Evolutionary conservation across 306 rosid genomes (phyloP), one percentile per base, ranked within the genome.

Genomic region (Cucurbita ficifolia): DNA sequence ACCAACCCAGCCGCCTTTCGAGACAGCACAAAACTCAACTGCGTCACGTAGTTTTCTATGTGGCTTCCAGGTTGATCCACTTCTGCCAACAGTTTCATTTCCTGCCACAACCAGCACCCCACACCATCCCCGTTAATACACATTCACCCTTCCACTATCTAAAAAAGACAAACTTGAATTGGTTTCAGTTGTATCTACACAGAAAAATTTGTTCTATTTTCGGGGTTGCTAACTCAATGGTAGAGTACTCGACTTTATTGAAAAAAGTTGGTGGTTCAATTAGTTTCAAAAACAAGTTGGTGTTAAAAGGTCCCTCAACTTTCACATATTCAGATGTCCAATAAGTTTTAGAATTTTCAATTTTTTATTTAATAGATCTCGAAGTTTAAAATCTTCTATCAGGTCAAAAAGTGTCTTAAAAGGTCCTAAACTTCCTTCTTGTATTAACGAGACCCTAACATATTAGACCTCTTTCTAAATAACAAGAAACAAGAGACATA

Each of bases 41-140:
- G 97, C 38, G 89, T 81, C 72, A 94, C 95, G 18, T 94, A 94
- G 77, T 89, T 87, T 81, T 94, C 98, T 7, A 94, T 90, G 22
- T 74, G 90, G 82, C 97, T 94, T 36, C 97, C 98, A 17, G 98
- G 98, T 81, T 82, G 97, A 77, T 90, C 98, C 85, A 94, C 98
- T 80, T 91, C 97, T 58, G 96, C 98, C 75, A 94, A 68, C 74
- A 94, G 80, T 81, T 91, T 94, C 98, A 94, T 94, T 89, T 94
- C 98, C 97, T 94, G 79, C 33, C 33, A 24, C 29, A 58, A 67
- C 76, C 83, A 75, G 65, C 60, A 60, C 29, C 51, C 51, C 68
- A 79, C 29, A 57, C 6, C 38, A 49, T 49, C 18, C 33, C 33
- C 33, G 33, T 29, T 29, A 49, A 3, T 14, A 49, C 18, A 49